Evolutionary conservation across 2,329 filamentous ascomycete species (phyloP), one percentile per base, ranked within the genome.

Genomic region (Penicillium palitans): DNA sequence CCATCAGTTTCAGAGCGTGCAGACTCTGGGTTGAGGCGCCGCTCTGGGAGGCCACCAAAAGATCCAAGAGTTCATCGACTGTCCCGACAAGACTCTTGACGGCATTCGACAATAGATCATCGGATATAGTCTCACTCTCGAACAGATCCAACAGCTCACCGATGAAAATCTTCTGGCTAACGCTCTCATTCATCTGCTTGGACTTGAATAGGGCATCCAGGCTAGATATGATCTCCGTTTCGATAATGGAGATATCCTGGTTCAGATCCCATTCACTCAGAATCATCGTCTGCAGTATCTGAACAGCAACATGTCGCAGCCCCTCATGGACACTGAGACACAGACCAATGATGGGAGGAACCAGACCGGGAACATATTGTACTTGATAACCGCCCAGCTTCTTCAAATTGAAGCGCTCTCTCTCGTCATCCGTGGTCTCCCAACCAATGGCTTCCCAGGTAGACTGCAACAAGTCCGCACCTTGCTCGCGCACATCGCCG

Each of bases 371-470:
- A 31, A 99, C 95, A 73, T 98, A 99, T 77, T 98, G 95, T 21
- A 99, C 95, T 76, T 99, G 95, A 70, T 97, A 99, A 1, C 95
- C 95, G 58, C 95, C 96, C 81, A 98, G 89, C 73, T 89, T 93
- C 54, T 85, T 81, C 55, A 98, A 79, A 0, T 89, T 89, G 69
- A 93, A 98, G 27, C 88, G 84, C 57, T 83, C 81, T 63, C 85
- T 84, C 72, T 97, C 93, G 59, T 98, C 93, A 1, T 82, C 75
- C 33, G 84, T 90, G 0, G 91, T 91, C 67, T 99, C 93, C 95
- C 95, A 99, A 13, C 96, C 95, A 61, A 99, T 96, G 19, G 92
- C 90, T 71, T 96, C 91, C 95, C 95, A 99, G 6, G 90, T 93
- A 29, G 86, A 84, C 60, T 89, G 86, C 35, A 99, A 80, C 9